Base-by-base conservation (phyloP, 495 filamentous ascomycete genomes). In the Talaromyces trachyspermus region DNA sequence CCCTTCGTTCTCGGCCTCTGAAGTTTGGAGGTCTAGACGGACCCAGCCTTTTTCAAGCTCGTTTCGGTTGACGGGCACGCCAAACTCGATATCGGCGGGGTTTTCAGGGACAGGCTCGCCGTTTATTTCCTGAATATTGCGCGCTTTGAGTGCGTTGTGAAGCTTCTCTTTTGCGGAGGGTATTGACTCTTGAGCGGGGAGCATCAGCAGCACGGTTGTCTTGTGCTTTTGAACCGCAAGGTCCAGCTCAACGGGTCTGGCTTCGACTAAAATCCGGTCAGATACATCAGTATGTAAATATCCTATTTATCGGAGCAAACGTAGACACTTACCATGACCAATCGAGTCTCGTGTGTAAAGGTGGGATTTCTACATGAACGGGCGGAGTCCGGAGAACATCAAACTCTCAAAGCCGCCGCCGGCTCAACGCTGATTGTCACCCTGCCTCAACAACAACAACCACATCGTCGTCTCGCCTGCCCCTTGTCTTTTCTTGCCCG, bases 221-320 rank as follows among this genome's bases (percentile, higher is more conserved):
- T 79, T 84, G 63, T 85, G 80, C 64, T 85, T 72, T 95, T 95
- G 62, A 95, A 79, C 20, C 84, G 77, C 29, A 95, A 61, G 9
- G 86, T 88, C 64, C 78, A 70, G 23, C 78, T 70, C 14, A 59
- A 45, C 12, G 69, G 54, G 46, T 70, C 62, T 33, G 54, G 27
- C 14, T 61, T 62, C 19, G 59, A 47, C 59, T 64, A 51, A 14
- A 11, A 24, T 15, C 23, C 7, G 2, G 23, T 42, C 15, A 42
- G 39, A n/a, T n/a, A n/a, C n/a, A n/a, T n/a, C n/a, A n/a, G n/a
- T n/a, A n/a, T n/a, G n/a, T n/a, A n/a, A n/a, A n/a, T n/a, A n/a
- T n/a, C n/a, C n/a, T n/a, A n/a, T n/a, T n/a, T n/a, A n/a, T n/a
- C n/a, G n/a, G n/a, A n/a, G n/a, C n/a, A n/a, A n/a, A n/a, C n/a